These are phyloP conservation scores for Sphaerulina vaccinii DNA, from an alignment of 2,329 filamentous ascomycete genomes.

Conservation along the genomic window DNA sequence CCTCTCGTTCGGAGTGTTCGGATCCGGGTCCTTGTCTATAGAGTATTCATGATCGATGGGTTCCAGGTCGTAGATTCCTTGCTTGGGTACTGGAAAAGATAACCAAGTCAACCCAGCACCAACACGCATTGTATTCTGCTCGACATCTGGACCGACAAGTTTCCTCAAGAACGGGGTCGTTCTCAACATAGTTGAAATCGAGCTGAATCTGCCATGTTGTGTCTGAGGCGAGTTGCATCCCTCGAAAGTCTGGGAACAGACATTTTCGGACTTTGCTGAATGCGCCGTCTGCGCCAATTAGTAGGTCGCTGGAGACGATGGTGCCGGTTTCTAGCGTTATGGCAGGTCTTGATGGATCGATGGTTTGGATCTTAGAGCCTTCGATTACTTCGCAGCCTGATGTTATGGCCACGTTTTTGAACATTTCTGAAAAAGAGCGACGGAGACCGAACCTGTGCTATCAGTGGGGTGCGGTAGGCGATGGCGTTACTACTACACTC, in stretches of 20 bases:
- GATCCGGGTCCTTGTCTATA: not conserved
- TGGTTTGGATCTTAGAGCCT: too few relatives aligned
- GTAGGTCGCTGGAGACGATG: slow-evolving; percentile 4
- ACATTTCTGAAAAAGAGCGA: slow-evolving; percentile 1
- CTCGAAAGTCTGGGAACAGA: slow-evolving; percentile 9
- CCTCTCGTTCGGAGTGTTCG: not conserved
- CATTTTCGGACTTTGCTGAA: slow-evolving; percentile 1
- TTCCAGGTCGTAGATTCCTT: slow-evolving; percentile 6
- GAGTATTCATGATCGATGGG: slow-evolving; percentile 13
- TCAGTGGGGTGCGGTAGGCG: too few relatives aligned
- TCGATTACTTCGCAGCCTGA: too few relatives aligned
- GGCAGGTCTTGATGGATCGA: too few relatives aligned
- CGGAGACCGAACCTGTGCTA: slow-evolving; percentile 1
- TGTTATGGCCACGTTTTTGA: not conserved
- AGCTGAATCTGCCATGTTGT: slow-evolving; percentile 2
- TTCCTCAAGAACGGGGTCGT: slow-evolving; percentile 2
- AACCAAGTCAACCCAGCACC: slow-evolving; percentile 3
- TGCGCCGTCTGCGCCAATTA: slow-evolving; percentile 14
- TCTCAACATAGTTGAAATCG: not conserved
- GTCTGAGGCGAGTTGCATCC: slow-evolving; percentile 5
- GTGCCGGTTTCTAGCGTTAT: slow-evolving; percentile 4
- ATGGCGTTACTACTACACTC: too few relatives aligned
- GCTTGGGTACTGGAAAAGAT: slow-evolving; percentile 4
- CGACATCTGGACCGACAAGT: slow-evolving; percentile 3
- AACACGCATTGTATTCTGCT: not conserved